Conservation (phyloP, 2,329 filamentous ascomycete genomes). For the Cyphellophora attinorum region DNA sequence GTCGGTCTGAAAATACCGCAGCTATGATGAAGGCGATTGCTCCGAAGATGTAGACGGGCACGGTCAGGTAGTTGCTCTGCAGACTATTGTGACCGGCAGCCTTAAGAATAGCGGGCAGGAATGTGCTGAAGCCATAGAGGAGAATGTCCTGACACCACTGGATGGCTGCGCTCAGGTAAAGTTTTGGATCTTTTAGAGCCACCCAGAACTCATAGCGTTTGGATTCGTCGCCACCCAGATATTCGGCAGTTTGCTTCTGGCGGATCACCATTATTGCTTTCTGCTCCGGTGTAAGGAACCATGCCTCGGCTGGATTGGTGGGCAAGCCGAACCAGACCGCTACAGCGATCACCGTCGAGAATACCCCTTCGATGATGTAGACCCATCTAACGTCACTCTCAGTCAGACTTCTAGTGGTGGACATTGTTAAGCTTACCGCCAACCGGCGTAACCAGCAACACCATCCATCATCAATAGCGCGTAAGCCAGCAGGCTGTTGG, state of each 20-base stretch:
- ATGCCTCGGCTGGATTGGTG: slow-evolving; percentile 32
- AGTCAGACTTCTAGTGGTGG: no score
- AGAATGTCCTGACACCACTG: slow-evolving; percentile 32
- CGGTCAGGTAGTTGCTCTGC: slow-evolving; percentile 28
- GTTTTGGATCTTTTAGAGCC: slow-evolving; percentile 25
- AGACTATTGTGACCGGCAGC: slow-evolving; percentile 28
- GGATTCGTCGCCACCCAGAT: slow-evolving; percentile 21
- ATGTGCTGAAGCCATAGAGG: slow-evolving; percentile 30
- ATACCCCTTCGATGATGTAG: slow-evolving; percentile 45
- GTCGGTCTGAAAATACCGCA: slow-evolving; percentile 20
- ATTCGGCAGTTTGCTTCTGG: slow-evolving; percentile 21
- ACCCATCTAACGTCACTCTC: no score
- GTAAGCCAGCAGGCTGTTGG: slow-evolving; percentile 42
- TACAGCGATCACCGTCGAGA: slow-evolving; percentile 32
- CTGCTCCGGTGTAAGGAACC: slow-evolving; percentile 31
- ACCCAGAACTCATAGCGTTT: slow-evolving; percentile 29
- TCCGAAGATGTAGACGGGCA: slow-evolving; percentile 31
- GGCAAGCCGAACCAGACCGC: slow-evolving; percentile 33
- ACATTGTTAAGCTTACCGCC: no score
- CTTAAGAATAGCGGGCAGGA: slow-evolving; percentile 28
- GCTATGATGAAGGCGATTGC: slow-evolving; percentile 21
- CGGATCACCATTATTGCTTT: slow-evolving; percentile 26
- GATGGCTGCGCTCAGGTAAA: slow-evolving; percentile 18
- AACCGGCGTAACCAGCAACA: slow-evolving; percentile 33
- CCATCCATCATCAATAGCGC: slow-evolving; percentile 42